These are phyloP conservation scores for Penicillium mononematosum DNA, from an alignment of 495 filamentous ascomycete species.

Conservation along the genomic window DNA sequence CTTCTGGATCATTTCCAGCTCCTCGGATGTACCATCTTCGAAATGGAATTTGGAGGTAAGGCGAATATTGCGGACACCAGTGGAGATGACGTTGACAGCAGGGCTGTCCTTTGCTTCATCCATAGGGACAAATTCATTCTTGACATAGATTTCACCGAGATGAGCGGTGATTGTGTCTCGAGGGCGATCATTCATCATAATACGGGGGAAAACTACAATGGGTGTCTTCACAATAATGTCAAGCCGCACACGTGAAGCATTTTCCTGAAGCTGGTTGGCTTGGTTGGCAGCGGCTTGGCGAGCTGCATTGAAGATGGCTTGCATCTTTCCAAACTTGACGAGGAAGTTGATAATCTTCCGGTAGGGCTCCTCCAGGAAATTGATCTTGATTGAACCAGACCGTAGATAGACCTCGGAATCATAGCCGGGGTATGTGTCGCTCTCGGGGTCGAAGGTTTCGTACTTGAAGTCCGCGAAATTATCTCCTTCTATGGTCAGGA, in stretches of 20 bases:
- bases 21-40: slow-evolving; percentile 66
- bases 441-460: slow-evolving; percentile 83
- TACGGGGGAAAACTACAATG: slow-evolving; percentile 87
- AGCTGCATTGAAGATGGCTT: slow-evolving; percentile 96
- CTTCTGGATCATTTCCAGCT: slow-evolving; percentile 93
- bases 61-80: slow-evolving; percentile 88
- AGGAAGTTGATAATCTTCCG: slow-evolving; percentile 97
- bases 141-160: slow-evolving; percentile 93
- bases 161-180: slow-evolving; percentile 88
- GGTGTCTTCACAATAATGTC: slow-evolving; percentile 91
- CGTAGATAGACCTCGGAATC: slow-evolving; percentile 86
- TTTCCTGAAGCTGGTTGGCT: slow-evolving; percentile 88
- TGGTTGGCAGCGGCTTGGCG: slow-evolving; percentile 93
- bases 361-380: slow-evolving; percentile 95
- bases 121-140: slow-evolving; percentile 83
- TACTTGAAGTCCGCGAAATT: slow-evolving; percentile 98
- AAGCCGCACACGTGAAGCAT: slow-evolving; percentile 84
- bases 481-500: slow-evolving; percentile 90
- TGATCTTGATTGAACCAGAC: slow-evolving; percentile 91
- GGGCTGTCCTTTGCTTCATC: slow-evolving; percentile 67
- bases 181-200: slow-evolving; percentile 59
- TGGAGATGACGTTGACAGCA: slow-evolving; percentile 83
- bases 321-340: slow-evolving; percentile 99
- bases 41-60: slow-evolving; percentile 91
- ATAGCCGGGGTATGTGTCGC: slow-evolving; percentile 83